Evolutionary conservation across 1,139 yeast genomes (phyloP), one percentile per base, ranked within the genome.

Genomic region (Geotrichum reessii): DNA sequence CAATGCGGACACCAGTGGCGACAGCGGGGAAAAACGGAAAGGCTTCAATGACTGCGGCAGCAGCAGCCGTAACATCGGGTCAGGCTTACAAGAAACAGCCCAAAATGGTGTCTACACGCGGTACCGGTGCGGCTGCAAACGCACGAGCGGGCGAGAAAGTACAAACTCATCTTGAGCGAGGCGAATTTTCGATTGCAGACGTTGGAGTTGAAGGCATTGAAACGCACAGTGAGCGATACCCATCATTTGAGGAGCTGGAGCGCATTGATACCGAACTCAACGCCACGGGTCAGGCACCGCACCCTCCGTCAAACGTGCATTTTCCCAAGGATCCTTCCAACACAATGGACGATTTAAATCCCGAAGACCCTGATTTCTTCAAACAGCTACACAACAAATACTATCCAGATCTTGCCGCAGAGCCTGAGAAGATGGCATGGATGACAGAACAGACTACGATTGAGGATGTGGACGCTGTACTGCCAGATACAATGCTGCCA

Each of bases 341-440:
- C 8, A 31, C 28, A n/a, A 42, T 57, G 17, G 54, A 42, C 33
- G 57, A 51, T 9, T 27, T 59, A 9, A 59, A 66, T 50, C 65
- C 66, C n/a, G 33, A 51, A 22, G 95, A 86, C 70, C 93, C 95
- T 0, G 80, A 85, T 21, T 92, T 91, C 69, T 81, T 84, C 64
- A 85, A 85, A 50, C 86, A 89, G 66, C 74, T 95, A 59, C 95
- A 91, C 67, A 86, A 83, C 47, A 88, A 88, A 68, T 95, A 85
- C 73, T 93, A 84, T 71, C 97, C 99, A 0, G 91, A 90, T 65
- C 77, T 93, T 58, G 96, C 97, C 3, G 83, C 79, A 57, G 97
- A 93, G 65, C 82, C 91, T 0, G 85, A 83, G 47, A 87, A 89
- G 66, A 72, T 95, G 59, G 87, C 92, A 58, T 93, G 99, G 99